Evolutionary conservation across 164 flowering plant genomes (phyloP).

Genomic region (Magnolia changhungtana): DNA sequence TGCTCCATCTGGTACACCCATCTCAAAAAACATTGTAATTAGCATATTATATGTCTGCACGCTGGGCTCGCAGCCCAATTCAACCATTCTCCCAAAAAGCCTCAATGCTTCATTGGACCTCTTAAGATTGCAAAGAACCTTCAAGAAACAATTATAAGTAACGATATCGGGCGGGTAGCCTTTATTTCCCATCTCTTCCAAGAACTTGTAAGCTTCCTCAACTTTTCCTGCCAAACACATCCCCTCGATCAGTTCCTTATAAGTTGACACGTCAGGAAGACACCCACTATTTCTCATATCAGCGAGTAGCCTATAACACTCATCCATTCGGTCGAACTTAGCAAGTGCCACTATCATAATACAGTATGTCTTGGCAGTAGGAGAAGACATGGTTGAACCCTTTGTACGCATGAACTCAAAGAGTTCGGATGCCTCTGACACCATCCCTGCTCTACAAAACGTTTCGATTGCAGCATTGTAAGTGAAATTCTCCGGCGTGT

Average conservation of each 20-base stretch:
- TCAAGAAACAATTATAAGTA: constrained; percentile 87
- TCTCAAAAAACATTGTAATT: constrained; percentile 66
- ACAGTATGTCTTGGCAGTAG: constrained; percentile 81
- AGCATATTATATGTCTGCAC: constrained; percentile 90
- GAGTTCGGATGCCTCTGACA: constrained; percentile 62
- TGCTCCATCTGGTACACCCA: constrained; percentile 72
- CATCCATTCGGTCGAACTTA: constrained; percentile 56
- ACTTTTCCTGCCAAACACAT: constrained; percentile 74
- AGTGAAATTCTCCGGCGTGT: constrained; percentile 75
- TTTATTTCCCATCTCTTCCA: constrained; percentile 84
- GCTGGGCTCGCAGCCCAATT: constrained; percentile 71
- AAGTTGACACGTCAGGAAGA: constrained; percentile 92
- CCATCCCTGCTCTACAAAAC: constrained; percentile 75
- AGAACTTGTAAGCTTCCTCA: constrained; percentile 68
- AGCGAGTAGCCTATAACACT: constrained; percentile 51
- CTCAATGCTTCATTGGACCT: constrained; percentile 60
- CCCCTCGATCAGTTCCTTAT: constrained; percentile 81
- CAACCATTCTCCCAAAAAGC: constrained; percentile 62
- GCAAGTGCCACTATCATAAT: constrained; percentile 78
- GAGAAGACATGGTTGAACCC: constrained; percentile 76
- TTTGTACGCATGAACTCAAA: constrained; percentile 78
- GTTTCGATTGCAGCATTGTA: constrained; percentile 81
- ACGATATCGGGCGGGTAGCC: constrained; percentile 95
- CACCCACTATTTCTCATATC: constrained; percentile 81
- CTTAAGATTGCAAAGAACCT: constrained; percentile 82